Percentiles rank a stretch among this genome's conserved stretches.
These are phyloP conservation scores for Singerocomus inundabilis DNA, from an alignment of 1,284 basidiomycete species.

Conservation along the genomic window DNA sequence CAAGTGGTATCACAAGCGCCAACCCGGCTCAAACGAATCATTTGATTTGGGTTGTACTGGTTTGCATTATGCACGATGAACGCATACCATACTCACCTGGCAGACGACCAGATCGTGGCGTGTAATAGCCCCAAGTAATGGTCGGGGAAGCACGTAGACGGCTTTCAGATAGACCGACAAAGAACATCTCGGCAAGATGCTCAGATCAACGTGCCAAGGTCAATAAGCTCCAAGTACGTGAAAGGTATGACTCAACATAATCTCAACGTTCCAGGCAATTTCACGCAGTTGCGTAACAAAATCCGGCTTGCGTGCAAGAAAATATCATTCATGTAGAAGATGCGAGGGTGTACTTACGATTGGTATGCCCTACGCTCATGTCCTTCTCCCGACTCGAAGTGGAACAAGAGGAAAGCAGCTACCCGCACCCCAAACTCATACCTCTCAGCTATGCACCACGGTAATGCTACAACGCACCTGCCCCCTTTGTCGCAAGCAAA, in stretches of 20 bases:
- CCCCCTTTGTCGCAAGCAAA: slow-evolving; percentile 32
- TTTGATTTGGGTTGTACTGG: neutral
- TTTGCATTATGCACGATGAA: neutral
- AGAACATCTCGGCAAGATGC: slow-evolving; percentile 2
- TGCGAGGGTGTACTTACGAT: slow-evolving; percentile 33
- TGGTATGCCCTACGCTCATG: slow-evolving; percentile 21
- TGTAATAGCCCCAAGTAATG: neutral
- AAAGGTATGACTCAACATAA: slow-evolving; percentile 30
- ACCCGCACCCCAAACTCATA: slow-evolving; percentile 22
- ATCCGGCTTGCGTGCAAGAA: slow-evolving; percentile 25
- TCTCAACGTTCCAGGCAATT: slow-evolving; percentile 1
- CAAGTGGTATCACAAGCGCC: neutral
- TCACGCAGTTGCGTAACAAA: slow-evolving; percentile 2
- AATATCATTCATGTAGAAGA: slow-evolving; percentile 31
- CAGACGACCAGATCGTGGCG: neutral
- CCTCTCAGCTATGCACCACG: slow-evolving; percentile 29
- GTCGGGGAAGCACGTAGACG: neutral
- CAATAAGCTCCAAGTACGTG: slow-evolving; percentile 17
- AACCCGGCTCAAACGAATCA: neutral
- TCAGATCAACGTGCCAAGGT: slow-evolving; percentile 26
- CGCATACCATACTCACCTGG: slow-evolving; percentile 12
- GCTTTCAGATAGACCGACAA: neutral
- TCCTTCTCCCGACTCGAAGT: slow-evolving; percentile 9
- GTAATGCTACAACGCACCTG: slow-evolving; percentile 43
- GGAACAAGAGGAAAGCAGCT: slow-evolving; percentile 20